Evolutionary conservation across 176 grass and related monocot genomes (phyloP), one percentile per base, ranked within the genome.

Genomic region (Panicum miliaceum): DNA sequence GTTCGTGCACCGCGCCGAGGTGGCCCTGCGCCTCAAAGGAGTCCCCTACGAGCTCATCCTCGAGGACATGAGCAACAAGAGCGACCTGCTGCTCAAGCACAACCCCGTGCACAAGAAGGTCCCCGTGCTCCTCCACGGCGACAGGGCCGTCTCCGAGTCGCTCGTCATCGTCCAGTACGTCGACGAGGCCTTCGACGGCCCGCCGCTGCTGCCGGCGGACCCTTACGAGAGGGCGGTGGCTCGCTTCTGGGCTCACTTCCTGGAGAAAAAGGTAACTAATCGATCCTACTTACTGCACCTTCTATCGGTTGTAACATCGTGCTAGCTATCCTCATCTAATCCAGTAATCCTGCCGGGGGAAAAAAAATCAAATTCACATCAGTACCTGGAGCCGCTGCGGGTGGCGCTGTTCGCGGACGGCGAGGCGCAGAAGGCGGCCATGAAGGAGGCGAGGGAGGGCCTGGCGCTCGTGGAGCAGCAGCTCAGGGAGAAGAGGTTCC

Each of bases 101-200:
- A 93, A 93, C 59, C 88, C 91, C 0, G 13, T 90, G 3, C 81
- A 87, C 73, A 64, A 81, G 64, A 86, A 86, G 54, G 68, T 90
- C 0, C 85, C 91, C 40, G 82, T 93, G 7, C 66, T 93, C 51
- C 66, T 93, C 68, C 82, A 88, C 8, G 81, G 76, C 14, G 85
- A 42, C 46, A 70, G 38, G 0, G 41, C 37, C 7, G n/a, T 90
- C 25, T 75, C 29, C 26, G 81, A 93, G 77, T 93, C 88, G 0
- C 84, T 88, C 12, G 1, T 85, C 60, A 69, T 89, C 35, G 73
- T 93, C 22, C 81, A 90, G 61, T 93, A 93, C 61, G 19, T 90
- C 61, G 91, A 90, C 32, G 85, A 90, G 73, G 22, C 64, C 41
- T 90, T 87, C 25, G 25, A 67, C 1, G 91, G 84, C 0, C 73